Percentiles rank a stretch among this genome's conserved stretches.
phyloP scores from a whole-genome alignment of 2,329 filamentous ascomycete genomes.

The Pleomassaria siparia region DNA sequence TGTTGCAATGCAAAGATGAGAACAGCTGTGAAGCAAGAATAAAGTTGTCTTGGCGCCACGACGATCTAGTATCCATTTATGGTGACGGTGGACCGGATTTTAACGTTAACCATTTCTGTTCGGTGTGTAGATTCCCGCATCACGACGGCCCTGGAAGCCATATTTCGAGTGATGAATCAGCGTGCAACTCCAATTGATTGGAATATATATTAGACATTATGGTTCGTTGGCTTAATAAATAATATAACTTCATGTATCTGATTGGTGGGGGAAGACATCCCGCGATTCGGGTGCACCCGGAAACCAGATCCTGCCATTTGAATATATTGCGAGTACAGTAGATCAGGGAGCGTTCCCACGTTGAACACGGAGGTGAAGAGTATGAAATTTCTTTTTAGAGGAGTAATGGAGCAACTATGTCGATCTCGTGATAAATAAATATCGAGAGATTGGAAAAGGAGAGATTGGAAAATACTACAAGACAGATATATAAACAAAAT shows the following conservation, averaged over 20 bases:
- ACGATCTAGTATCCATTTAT: too few species aligned
- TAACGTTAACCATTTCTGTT: not conserved
- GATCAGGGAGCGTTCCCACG: constrained; percentile 1
- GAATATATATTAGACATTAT: not conserved
- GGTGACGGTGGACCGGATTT: not conserved
- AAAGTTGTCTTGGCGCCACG: not conserved
- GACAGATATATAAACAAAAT: too few species aligned
- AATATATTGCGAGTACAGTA: constrained; percentile 1
- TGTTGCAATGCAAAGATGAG: not conserved
- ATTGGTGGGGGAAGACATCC: not conserved
- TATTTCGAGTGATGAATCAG: constrained; percentile 1
- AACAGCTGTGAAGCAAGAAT: not conserved
- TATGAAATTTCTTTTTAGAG: constrained; percentile 1
- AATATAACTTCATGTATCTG: not conserved
- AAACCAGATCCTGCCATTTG: constrained; percentile 2
- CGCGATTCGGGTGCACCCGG: not conserved
- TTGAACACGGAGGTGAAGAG: constrained; percentile 2
- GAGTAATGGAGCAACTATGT: not conserved
- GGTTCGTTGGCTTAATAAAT: not conserved
- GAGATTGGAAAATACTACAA: constrained; percentile 1
- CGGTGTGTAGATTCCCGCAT: not conserved
- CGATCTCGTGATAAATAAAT: not conserved
- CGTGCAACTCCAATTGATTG: not conserved
- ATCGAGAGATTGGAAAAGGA: not conserved
- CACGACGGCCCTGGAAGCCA: constrained; percentile 1